A percentile compares a stretch with the other conserved stretches of the same genome.
These are phyloP conservation scores for Pseudevernia furfuracea DNA, from an alignment of 495 filamentous ascomycete genomes.

Conservation along the genomic window DNA sequence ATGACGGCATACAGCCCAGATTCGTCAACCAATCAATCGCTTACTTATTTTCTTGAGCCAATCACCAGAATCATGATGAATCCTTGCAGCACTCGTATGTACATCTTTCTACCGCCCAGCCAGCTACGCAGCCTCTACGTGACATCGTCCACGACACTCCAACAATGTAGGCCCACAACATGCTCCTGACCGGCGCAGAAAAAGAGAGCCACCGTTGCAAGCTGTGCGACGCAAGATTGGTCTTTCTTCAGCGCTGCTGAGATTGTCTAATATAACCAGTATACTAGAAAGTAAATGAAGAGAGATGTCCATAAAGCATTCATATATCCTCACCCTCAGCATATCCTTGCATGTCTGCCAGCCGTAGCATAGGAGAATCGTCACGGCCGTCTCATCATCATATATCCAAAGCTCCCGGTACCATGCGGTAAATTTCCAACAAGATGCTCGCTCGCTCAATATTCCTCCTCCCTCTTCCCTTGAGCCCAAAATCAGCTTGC, in stretches of 20 bases:
- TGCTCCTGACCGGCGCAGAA: background rate
- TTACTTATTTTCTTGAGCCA: background rate
- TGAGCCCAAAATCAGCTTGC: background rate
- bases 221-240: background rate
- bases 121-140: too few species aligned
- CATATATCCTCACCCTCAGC: background rate
- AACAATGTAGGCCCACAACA: background rate
- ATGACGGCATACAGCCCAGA: background rate
- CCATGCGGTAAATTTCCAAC: background rate
- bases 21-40: background rate
- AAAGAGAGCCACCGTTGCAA: background rate
- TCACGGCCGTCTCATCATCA: conserved; percentile 15
- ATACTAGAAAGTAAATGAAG: background rate
- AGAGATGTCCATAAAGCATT: conserved; percentile 5
- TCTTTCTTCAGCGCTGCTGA: background rate
- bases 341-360: conserved; percentile 8
- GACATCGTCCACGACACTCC: background rate
- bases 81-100: background rate
- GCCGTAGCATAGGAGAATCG: conserved; percentile 8
- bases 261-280: background rate
- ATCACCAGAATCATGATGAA: background rate
- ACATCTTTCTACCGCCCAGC: too few species aligned
- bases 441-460: background rate
- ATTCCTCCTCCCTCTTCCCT: background rate
- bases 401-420: background rate